These are phyloP conservation scores for Dactylellina leptospora DNA, from an alignment of 2,329 filamentous ascomycete genomes.

Conservation along the genomic window DNA sequence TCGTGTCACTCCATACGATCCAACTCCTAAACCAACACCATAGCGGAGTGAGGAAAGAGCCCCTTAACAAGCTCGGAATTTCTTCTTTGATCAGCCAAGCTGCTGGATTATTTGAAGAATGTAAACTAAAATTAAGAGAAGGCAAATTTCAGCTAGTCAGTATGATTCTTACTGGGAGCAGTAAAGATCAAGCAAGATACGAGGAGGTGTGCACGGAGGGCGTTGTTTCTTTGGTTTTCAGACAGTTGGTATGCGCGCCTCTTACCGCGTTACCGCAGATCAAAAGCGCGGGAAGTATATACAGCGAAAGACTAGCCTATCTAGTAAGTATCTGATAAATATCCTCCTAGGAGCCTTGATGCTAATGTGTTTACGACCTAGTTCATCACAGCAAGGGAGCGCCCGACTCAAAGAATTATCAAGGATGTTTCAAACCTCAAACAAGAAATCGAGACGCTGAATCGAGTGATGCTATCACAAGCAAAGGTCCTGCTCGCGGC, in stretches of 20 bases:
- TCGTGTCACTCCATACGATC: not conserved
- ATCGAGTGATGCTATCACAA: not conserved
- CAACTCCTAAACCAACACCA: too few relatives aligned
- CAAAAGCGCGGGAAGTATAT: slow-evolving; percentile 2
- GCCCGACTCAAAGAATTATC: slow-evolving; percentile 21
- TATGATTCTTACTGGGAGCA: slow-evolving; percentile 30
- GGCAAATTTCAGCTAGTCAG: slow-evolving; percentile 29
- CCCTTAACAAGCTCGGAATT: too few relatives aligned
- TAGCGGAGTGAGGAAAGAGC: too few relatives aligned
- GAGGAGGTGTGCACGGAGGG: slow-evolving; percentile 25
- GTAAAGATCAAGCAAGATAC: slow-evolving; percentile 24
- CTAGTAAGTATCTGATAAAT: slow-evolving; percentile 3
- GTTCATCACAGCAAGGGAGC: slow-evolving; percentile 13
- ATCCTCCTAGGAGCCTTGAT: too few relatives aligned
- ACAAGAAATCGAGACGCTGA: slow-evolving; percentile 4
- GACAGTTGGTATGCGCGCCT: slow-evolving; percentile 7
- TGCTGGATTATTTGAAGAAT: not conserved
- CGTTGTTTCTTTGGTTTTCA: slow-evolving; percentile 16
- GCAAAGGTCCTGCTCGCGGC: slow-evolving; percentile 1
- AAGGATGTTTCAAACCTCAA: slow-evolving; percentile 10
- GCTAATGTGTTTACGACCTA: not conserved
- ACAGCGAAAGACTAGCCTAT: slow-evolving; percentile 14
- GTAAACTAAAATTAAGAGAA: slow-evolving; percentile 24
- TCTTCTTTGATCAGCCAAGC: not conserved
- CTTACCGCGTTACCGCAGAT: slow-evolving; percentile 7